Base-by-base conservation (phyloP, 1,284 basidiomycete genomes). In the Marasmius oreades region DNA sequence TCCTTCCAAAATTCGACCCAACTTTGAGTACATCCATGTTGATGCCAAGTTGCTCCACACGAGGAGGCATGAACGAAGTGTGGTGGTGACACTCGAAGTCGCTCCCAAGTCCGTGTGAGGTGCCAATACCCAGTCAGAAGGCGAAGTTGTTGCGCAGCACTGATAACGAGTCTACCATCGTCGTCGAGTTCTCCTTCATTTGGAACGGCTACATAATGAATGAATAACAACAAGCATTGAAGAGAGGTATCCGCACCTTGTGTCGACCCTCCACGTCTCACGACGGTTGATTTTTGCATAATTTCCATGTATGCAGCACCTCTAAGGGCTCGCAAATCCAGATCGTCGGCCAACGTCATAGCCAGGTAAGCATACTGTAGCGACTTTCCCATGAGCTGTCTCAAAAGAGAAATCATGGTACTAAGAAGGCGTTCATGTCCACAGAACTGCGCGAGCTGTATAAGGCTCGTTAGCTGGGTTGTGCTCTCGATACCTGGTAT, bases 1-100 rank as follows among this genome's bases (percentile, higher is more conserved):
- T 86, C 85, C 64, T 82, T 84, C 84, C 84, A 87, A 62, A 86
- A 86, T 53, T 85, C 84, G 16, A 77, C 63, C 84, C 84, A 87
- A 51, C 77, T 81, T 66, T 85, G 82, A 20, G 76, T 78, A 62
- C 86, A 89, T 20, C 81, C 78, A 58, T 83, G 79, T 62, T 85
- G 84, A 60, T 86, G 82, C 86, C 85, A 89, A 12, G 80, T 83
- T 20, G 82, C 77, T 28, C 78, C 78, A 62, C 86, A 88, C 4
- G 79, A 71, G 3, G 78, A 64, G 2, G 82, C 75, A 61, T 88
- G 86, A 34, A 84, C 81, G 59, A 88, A 85, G 20, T 67, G 63
- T 26, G 83, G 76, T 6, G 85, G 82, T 10, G 70, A 67, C 5
- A 67, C 66, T 22, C 85, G 82, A 11, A 88, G 67, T 24, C 71